Evolutionary conservation across 352 stramenopile genomes (phyloP), one percentile per base, ranked within the genome.

Genomic region (Globisporangium paroecandrum): DNA sequence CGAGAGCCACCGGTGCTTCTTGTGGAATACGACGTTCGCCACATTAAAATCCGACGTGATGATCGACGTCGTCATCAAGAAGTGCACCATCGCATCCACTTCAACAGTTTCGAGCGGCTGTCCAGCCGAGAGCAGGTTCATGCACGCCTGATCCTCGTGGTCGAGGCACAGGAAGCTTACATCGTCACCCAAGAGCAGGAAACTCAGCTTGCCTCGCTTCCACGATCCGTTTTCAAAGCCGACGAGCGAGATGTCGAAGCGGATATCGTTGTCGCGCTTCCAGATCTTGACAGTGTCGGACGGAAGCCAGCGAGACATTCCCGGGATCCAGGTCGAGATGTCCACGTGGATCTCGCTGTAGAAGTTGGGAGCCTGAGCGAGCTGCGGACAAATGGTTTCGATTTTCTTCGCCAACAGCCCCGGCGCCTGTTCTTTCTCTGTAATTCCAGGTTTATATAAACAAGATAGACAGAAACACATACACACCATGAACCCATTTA

Each of bases 271-370:
- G 3, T 66, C 76, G 13, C 79, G 77, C 69, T 93, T 93, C 83
- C 83, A 91, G 55, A 93, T 91, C 69, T 82, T 89, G 24, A 93
- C 69, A 3, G 79, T 89, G 66, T 93, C 83, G 2, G 81, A 90
- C 10, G 85, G 85, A 38, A 93, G 69, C 77, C 77, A 90, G 34
- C 77, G 78, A 53, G 83, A 91, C 18, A 90, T 72, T 7, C 84
- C 83, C 1, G 85, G 85, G 24, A 93, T 78, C 85, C 85, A 91
- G 10, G 85, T 89, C 27, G 83, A 81, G 38, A 93, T 69, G 51
- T 91, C 83, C 20, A 93, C 73, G 10, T 76, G 73, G 43, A 91
- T 81, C 65, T 89, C 79, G 53, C 78, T 83, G 64, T 89, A 87
- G 54, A 91, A 91, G 34, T 91, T 76, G 0, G 83, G 75, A 15